Percentiles rank a stretch among this genome's conserved stretches.
Conservation (phyloP, 768 basidiomycete species). For the Rhizopogon rudus region DNA sequence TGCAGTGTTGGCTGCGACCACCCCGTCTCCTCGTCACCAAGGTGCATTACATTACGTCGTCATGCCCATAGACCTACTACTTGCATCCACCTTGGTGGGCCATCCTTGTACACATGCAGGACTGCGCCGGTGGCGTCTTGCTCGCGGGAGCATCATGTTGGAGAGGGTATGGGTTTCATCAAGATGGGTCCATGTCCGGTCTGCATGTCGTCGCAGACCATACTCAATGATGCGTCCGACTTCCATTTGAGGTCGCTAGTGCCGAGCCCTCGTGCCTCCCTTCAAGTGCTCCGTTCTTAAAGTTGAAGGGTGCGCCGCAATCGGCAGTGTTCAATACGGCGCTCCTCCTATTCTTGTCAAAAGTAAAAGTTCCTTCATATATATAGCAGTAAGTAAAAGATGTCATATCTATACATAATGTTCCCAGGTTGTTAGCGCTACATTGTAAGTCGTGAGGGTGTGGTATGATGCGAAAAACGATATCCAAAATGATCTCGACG, state of each 20-base stretch:
- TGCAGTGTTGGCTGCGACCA: constrained; percentile 59
- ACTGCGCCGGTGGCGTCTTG: constrained; percentile 48
- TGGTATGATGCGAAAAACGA: neutral
- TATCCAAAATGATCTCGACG: neutral
- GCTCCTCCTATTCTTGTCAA: neutral
- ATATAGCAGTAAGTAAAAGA: neutral
- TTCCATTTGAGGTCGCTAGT: constrained; percentile 39
- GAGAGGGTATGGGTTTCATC: constrained; percentile 77
- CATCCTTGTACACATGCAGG: constrained; percentile 44
- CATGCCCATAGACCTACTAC: neutral
- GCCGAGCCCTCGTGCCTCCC: constrained; percentile 20
- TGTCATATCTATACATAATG: neutral
- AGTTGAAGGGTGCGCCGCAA: constrained; percentile 14
- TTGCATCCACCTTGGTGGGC: constrained; percentile 41
- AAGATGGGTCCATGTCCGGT: constrained; percentile 63
- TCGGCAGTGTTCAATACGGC: too few relatives aligned
- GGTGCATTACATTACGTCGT: constrained; percentile 24
- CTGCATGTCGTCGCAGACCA: constrained; percentile 28
- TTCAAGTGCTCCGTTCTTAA: too few relatives aligned
- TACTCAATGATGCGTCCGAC: constrained; percentile 20
- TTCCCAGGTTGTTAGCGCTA: neutral
- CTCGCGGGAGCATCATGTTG: constrained; percentile 57
- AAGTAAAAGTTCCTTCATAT: neutral
- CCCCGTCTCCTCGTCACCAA: constrained; percentile 52
- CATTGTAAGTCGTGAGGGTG: neutral